These are phyloP conservation scores for Aspergillus spinulosporus DNA, from an alignment of 2,329 filamentous ascomycete genomes.

Conservation along the genomic window DNA sequence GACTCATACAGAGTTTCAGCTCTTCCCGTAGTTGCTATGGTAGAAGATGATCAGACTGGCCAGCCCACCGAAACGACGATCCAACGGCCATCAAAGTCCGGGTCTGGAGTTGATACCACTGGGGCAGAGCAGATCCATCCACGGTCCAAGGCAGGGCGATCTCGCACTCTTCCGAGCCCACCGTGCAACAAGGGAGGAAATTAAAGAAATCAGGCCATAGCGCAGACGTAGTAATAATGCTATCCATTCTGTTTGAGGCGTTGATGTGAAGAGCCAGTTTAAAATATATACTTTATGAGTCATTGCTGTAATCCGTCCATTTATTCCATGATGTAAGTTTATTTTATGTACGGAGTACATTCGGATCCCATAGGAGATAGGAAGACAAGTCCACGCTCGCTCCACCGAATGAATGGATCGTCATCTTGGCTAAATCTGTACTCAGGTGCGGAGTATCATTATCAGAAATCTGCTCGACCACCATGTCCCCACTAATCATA, in stretches of 20 bases:
- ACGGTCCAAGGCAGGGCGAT: not conserved
- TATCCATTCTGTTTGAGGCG: not conserved
- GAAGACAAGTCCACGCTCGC: no score
- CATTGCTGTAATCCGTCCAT: not conserved
- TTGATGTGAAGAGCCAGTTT: not conserved
- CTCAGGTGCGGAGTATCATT: no score
- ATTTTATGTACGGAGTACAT: not conserved
- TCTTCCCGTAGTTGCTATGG: no score
- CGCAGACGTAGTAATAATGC: not conserved
- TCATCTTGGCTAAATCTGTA: no score
- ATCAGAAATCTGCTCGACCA: no score
- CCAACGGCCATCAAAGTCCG: not conserved
- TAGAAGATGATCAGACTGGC: not conserved
- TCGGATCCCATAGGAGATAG: no score
- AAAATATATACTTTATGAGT: not conserved
- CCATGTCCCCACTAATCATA: not conserved
- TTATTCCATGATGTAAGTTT: no score
- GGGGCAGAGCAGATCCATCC: not conserved
- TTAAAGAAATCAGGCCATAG: not conserved
- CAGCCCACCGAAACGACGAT: constrained; percentile 3
- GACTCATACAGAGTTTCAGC: not conserved
- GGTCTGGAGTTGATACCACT: not conserved
- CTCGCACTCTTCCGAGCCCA: constrained; percentile 3
- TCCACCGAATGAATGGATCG: no score
- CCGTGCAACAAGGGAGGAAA: constrained; percentile 6